phyloP scores from a whole-genome alignment of 306 rosid species.

The Senna siamea region DNA sequence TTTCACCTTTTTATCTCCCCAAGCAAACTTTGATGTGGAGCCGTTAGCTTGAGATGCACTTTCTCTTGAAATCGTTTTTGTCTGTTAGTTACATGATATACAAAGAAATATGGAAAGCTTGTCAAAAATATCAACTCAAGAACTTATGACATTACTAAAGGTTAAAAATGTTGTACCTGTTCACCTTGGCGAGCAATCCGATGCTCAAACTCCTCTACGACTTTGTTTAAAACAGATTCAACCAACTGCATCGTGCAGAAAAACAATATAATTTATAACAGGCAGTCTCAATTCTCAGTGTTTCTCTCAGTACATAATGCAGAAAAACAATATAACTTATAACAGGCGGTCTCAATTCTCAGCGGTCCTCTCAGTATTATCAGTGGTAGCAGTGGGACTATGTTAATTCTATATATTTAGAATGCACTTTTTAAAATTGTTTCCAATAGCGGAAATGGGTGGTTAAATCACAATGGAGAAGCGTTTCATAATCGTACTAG shows the following conservation, averaged over 20 bases:
- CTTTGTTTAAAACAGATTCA: conserved; percentile 84
- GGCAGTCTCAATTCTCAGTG: conserved; percentile 1
- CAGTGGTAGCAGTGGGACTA: conserved; percentile 6
- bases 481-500: not conserved
- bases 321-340: conserved; percentile 40
- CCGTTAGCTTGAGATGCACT: conserved; percentile 53
- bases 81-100: conserved; percentile 41
- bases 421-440: conserved; percentile 16
- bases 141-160: conserved; percentile 3
- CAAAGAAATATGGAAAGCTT: conserved; percentile 28
- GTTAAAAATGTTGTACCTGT: conserved; percentile 52
- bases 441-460: conserved; percentile 6
- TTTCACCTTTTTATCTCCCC: conserved; percentile 61
- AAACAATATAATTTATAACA: conserved; percentile 33
- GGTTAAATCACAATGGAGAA: conserved; percentile 1
- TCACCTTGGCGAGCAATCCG: conserved; percentile 69
- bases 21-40: conserved; percentile 47
- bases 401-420: conserved; percentile 34
- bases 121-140: conserved; percentile 24
- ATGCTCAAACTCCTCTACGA: conserved; percentile 86
- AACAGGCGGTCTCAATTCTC: conserved; percentile 8
- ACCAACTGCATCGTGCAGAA: conserved; percentile 69
- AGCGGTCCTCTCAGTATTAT: conserved; percentile 18
- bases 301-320: conserved; percentile 28
- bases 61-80: conserved; percentile 51